Conservation (phyloP, 805 yeast species). For the Spathaspora boniae region DNA sequence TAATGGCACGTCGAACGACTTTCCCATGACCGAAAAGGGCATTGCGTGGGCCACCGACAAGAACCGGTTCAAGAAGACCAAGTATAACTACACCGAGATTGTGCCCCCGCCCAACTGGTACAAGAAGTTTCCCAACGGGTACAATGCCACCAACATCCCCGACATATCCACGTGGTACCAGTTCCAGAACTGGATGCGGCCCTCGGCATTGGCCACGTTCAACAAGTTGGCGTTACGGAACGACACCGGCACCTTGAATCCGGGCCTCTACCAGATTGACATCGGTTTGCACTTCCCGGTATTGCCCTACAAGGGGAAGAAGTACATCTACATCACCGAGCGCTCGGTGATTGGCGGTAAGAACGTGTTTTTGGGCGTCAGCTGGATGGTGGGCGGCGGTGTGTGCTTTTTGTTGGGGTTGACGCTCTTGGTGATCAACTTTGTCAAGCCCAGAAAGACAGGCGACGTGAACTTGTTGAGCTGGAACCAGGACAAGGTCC, state of each 20-base stretch:
- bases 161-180: slow-evolving; percentile 41
- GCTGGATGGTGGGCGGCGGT: slow-evolving; percentile 75
- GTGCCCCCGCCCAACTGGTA: slow-evolving; percentile 47
- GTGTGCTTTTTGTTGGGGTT: slow-evolving; percentile 59
- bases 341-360: slow-evolving; percentile 75
- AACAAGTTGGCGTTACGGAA: slow-evolving; percentile 57
- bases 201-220: slow-evolving; percentile 40
- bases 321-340: slow-evolving; percentile 64
- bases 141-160: slow-evolving; percentile 41
- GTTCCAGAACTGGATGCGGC: slow-evolving; percentile 47
- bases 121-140: slow-evolving; percentile 41
- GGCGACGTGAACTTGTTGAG: slow-evolving; percentile 71
- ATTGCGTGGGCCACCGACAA: slow-evolving; percentile 40
- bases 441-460: slow-evolving; percentile 63
- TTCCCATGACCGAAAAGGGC: slow-evolving; percentile 33
- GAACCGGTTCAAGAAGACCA: slow-evolving; percentile 40
- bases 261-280: slow-evolving; percentile 61
- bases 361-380: slow-evolving; percentile 66
- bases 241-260: slow-evolving; percentile 48
- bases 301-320: slow-evolving; percentile 60
- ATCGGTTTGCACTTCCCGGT: slow-evolving; percentile 83
- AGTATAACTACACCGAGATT: slow-evolving; percentile 33
- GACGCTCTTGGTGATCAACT: slow-evolving; percentile 48
- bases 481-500: slow-evolving; percentile 55
- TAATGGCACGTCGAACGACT: slow-evolving; percentile 33